Conservation (phyloP, 2,329 filamentous ascomycete genomes). For the Pseudovirgaria hyperparasitica region DNA sequence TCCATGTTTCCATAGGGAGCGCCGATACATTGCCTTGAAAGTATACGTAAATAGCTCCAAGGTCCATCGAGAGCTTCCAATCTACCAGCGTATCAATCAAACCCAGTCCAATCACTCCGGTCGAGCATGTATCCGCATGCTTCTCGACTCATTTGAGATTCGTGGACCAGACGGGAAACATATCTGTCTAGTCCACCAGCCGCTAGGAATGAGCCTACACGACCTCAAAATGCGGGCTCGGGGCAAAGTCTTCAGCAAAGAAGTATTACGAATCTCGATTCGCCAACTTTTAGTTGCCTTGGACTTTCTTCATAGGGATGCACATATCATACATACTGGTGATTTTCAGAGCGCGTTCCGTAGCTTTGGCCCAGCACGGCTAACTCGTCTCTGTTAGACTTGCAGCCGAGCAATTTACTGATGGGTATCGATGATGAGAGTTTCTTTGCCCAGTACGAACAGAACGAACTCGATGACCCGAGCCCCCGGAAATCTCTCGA, state of each 20-base stretch:
- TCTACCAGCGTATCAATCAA: constrained; percentile 16
- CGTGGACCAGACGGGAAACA: constrained; percentile 17
- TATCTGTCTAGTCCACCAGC: constrained; percentile 24
- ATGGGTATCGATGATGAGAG: constrained; percentile 15
- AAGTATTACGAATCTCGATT: constrained; percentile 12
- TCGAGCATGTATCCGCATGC: constrained; percentile 13
- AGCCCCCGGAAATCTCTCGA: constrained; percentile 14
- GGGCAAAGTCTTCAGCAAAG: constrained; percentile 9
- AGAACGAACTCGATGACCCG: constrained; percentile 14
- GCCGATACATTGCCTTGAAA: constrained; percentile 3
- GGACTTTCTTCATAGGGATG: constrained; percentile 17
- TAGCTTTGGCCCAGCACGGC: background rate
- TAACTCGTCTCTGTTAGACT: constrained; percentile 9
- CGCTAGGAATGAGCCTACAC: constrained; percentile 15
- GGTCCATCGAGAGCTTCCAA: constrained; percentile 11
- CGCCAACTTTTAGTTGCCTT: constrained; percentile 12
- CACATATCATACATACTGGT: constrained; percentile 16
- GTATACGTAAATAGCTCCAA: constrained; percentile 1
- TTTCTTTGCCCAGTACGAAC: constrained; percentile 15
- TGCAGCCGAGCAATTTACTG: constrained; percentile 21
- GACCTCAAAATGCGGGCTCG: constrained; percentile 8
- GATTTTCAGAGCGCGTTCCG: constrained; percentile 3
- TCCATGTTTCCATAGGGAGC: constrained; percentile 5
- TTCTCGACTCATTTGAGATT: constrained; percentile 24
- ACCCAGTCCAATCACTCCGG: constrained; percentile 17